A percentile compares a stretch with the other conserved stretches of the same genome.
Conservation (phyloP, 352 stramenopile species). For the Phytopythium helicoides region DNA sequence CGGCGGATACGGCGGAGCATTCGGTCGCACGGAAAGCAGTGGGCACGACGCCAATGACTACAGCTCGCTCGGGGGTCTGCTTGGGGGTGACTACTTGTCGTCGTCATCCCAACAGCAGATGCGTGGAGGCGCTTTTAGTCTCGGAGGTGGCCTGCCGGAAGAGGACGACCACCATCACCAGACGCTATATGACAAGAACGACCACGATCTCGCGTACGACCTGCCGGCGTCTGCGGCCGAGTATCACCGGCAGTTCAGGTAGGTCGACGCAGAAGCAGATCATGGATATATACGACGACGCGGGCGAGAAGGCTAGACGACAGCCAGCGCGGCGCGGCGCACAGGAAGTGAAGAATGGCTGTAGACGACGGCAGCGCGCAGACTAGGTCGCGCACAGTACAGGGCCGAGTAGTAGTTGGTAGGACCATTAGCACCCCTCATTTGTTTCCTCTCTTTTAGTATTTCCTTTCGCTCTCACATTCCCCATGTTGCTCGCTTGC, state of each 20-base stretch:
- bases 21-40: slow-evolving; percentile 21
- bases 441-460: no score
- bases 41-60: slow-evolving; percentile 30
- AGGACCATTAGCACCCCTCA: no score
- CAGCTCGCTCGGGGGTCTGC: slow-evolving; percentile 58
- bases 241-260: slow-evolving; percentile 42
- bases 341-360: no score
- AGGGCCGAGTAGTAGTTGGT: background rate
- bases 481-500: background rate
- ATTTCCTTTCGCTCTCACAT: no score
- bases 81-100: slow-evolving; percentile 53
- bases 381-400: slow-evolving; percentile 2
- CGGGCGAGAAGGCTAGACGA: no score
- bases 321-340: slow-evolving; percentile 10
- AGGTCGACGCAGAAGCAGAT: slow-evolving; percentile 8
- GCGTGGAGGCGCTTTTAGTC: slow-evolving; percentile 31
- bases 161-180: slow-evolving; percentile 9
- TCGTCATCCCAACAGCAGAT: slow-evolving; percentile 24
- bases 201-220: slow-evolving; percentile 25
- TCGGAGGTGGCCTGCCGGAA: slow-evolving; percentile 14
- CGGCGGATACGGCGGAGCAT: slow-evolving; percentile 23
- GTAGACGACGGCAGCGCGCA: no score
- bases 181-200: slow-evolving; percentile 3
- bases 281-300: no score
- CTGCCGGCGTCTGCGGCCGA: slow-evolving; percentile 33